Evolutionary conservation across 1,284 basidiomycete genomes (phyloP).

Genomic region (Xanthoconium separans): DNA sequence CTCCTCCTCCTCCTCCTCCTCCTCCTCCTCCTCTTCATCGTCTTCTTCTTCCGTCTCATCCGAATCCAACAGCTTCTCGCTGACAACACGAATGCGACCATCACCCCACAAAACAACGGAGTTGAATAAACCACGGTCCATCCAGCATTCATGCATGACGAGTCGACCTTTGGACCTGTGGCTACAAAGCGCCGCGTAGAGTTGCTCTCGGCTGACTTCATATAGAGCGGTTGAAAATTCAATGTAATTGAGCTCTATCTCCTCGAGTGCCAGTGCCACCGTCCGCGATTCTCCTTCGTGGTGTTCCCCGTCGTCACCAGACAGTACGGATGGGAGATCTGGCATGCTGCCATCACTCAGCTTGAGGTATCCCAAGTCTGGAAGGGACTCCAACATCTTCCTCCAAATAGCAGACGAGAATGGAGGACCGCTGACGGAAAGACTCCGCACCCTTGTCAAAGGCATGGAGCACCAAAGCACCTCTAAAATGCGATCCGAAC

Average conservation of each 20-base stretch:
- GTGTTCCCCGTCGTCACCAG: background rate
- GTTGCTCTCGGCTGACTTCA: background rate
- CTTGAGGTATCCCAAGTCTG: background rate
- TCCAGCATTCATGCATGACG: too few relatives aligned
- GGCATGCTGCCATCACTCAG: background rate
- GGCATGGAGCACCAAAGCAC: background rate
- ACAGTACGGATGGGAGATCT: background rate
- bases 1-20: too few relatives aligned
- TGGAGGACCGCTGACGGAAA: background rate
- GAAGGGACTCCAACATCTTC: background rate
- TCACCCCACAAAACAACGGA: too few relatives aligned
- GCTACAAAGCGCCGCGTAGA: background rate
- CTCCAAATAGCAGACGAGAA: background rate
- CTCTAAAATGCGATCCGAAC: background rate
- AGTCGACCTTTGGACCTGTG: background rate
- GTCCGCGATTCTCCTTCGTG: background rate
- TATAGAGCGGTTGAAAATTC: background rate
- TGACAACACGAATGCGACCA: too few relatives aligned
- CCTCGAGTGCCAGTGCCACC: background rate
- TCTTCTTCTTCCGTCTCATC: too few relatives aligned
- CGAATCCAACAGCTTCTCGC: too few relatives aligned
- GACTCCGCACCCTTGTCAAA: background rate
- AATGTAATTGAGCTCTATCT: background rate
- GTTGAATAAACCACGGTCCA: too few relatives aligned
- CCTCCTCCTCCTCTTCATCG: too few relatives aligned